Percentiles rank a stretch among this genome's conserved stretches.
Evolutionary conservation across 2,329 filamentous ascomycete genomes (phyloP).

Genomic region (Beauveria sp.): DNA sequence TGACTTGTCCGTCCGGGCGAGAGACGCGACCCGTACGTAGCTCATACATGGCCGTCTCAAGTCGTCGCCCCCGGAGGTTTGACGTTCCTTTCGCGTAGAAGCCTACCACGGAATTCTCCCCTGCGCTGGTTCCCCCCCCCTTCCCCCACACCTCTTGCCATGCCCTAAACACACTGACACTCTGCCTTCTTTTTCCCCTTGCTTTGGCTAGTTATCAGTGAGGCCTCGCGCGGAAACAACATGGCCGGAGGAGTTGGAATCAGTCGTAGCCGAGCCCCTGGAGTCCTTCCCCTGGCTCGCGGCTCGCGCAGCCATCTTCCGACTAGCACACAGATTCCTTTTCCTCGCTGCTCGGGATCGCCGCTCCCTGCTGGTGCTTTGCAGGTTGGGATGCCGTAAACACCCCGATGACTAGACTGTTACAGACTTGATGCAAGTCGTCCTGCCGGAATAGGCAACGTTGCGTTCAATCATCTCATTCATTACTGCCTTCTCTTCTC

Average conservation of each 20-base stretch:
- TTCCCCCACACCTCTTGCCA: neutral
- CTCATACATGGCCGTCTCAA: slow-evolving; percentile 9
- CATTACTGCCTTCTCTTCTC: slow-evolving; percentile 14
- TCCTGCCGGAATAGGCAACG: slow-evolving; percentile 6
- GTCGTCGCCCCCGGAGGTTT: neutral
- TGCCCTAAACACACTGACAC: too few species aligned
- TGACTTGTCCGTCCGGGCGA: neutral
- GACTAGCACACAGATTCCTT: neutral
- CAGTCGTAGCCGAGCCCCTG: neutral
- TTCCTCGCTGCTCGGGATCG: neutral
- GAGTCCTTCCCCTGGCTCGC: neutral
- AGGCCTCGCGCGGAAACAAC: neutral
- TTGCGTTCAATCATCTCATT: slow-evolving; percentile 12
- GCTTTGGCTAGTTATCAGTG: neutral
- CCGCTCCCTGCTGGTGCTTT: neutral
- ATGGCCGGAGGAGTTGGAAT: neutral
- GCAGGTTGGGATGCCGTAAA: neutral
- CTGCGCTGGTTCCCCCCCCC: neutral
- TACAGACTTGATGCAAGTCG: slow-evolving; percentile 10
- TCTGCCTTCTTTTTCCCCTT: neutral
- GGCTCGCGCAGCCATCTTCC: neutral
- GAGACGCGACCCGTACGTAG: neutral
- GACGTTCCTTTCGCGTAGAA: neutral
- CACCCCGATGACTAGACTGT: neutral
- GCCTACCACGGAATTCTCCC: too few species aligned